Conservation (phyloP, 2,329 filamentous ascomycete species). For the Aspergillus awamori region DNA sequence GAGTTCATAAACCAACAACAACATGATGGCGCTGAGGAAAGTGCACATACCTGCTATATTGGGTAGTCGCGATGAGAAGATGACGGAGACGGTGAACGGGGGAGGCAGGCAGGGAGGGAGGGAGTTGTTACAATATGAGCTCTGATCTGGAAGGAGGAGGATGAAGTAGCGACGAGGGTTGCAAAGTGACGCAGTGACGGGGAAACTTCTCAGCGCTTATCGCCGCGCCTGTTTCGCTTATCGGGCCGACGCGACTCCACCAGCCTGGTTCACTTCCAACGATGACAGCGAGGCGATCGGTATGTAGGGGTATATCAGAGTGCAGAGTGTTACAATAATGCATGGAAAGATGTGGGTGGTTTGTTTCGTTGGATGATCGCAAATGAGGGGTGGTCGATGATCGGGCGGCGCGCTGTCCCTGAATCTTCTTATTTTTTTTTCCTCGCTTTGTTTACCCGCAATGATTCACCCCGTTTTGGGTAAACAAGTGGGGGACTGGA, state of each 20-base stretch:
- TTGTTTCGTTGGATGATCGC: constrained; percentile 6
- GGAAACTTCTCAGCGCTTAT: constrained; percentile 3
- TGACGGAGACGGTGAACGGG: constrained; percentile 8
- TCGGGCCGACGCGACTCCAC: not conserved
- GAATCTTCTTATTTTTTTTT: constrained; percentile 13
- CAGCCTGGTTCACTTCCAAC: not conserved
- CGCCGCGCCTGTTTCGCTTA: constrained; percentile 1
- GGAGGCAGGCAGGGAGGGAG: constrained; percentile 5
- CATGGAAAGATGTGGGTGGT: not conserved
- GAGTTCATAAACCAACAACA: not conserved
- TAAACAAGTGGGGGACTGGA: constrained; percentile 4
- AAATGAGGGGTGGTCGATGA: constrained; percentile 12
- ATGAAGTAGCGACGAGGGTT: not conserved
- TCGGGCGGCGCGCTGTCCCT: constrained; percentile 6
- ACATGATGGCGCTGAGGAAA: constrained; percentile 14
- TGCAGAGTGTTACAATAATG: not conserved
- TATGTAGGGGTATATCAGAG: not conserved
- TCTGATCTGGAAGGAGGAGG: not conserved
- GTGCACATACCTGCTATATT: constrained; percentile 19
- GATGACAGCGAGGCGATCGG: not conserved
- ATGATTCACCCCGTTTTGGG: constrained; percentile 17
- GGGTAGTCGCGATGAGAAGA: constrained; percentile 22
- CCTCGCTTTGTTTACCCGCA: constrained; percentile 21
- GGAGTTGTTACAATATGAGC: not conserved
- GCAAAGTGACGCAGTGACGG: constrained; percentile 7